These are phyloP conservation scores for Mycena pura DNA, from an alignment of 768 basidiomycete species.

Conservation along the genomic window DNA sequence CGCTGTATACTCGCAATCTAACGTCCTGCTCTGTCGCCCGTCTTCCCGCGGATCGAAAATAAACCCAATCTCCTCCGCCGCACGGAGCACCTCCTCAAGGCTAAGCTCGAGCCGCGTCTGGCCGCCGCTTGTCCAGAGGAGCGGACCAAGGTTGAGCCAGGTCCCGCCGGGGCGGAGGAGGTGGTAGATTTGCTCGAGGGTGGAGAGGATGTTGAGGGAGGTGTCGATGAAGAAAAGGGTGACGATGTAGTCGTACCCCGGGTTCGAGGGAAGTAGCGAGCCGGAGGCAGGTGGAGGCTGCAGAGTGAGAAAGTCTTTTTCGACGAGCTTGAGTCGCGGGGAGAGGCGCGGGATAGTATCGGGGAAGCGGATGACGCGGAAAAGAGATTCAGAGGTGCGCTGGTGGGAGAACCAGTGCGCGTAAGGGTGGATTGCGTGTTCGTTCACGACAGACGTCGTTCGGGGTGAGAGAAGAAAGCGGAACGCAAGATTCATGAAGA, in stretches of 20 bases:
- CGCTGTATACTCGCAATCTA: constrained; percentile 72
- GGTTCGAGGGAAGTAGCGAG: constrained; percentile 6
- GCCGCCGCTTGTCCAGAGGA: constrained; percentile 66
- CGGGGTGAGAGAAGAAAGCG: constrained; percentile 61
- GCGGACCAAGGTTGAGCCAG: constrained; percentile 77
- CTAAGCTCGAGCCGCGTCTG: constrained; percentile 63
- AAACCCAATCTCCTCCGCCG: constrained; percentile 65
- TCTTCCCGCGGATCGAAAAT: constrained; percentile 39
- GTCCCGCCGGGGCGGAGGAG: constrained; percentile 66
- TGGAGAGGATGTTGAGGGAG: constrained; percentile 57
- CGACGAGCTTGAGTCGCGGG: constrained; percentile 51
- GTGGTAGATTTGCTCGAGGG: constrained; percentile 61
- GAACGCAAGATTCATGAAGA: constrained; percentile 68
- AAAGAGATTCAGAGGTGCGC: constrained; percentile 51
- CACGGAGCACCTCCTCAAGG: constrained; percentile 65
- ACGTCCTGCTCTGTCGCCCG: constrained; percentile 41
- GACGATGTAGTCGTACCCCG: constrained; percentile 64
- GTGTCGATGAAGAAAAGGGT: constrained; percentile 76
- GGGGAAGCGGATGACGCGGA: constrained; percentile 63
- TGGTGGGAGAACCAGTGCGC: constrained; percentile 78
- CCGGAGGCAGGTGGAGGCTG: constrained; percentile 28
- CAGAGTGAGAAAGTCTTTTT: constrained; percentile 64
- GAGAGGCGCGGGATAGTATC: constrained; percentile 62
- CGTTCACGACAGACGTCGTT: constrained; percentile 45
- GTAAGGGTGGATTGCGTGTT: constrained; percentile 66